Evolutionary conservation across 192 early-diverging fungal genomes (phyloP), one percentile per base, ranked within the genome.

Genomic region (Phlyctochytrium arcticum): DNA sequence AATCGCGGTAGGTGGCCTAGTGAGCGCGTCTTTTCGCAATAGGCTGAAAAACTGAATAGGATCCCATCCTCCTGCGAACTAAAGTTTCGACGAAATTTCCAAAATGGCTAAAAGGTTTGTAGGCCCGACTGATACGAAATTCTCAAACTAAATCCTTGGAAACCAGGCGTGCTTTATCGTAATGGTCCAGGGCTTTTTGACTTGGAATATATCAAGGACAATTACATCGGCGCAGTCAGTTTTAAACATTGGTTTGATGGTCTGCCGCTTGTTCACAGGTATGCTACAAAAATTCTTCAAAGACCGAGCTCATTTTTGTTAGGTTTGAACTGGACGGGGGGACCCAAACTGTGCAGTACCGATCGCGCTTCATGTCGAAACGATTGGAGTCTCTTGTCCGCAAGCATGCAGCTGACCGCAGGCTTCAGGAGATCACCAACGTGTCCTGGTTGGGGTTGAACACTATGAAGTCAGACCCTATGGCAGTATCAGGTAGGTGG

Each of bases 131-230:
- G 39, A 12, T 44, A 2, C 2, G 21, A 44, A 0, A 2, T 19
- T 0, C 39, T 2, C 39, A 44, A 47, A 42, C 31, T 31, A 27
- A 44, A 7, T 23, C 57, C 35, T 1, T 21, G 32, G 3, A n/a
- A n/a, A 12, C 23, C 55, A 67, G 65, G 69, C n/a, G 60, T 54
- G 21, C 42, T 65, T 3, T 70, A 70, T 48, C 60, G 60, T 31
- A 70, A 65, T 50, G 69, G 69, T 17, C 69, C 69, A 8, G 69
- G 69, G 30, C 24, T 70, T 10, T 70, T 70, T 53, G 69, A 70
- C 36, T 42, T 70, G 44, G 69, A 70, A 34, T 65, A 51, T 34
- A 15, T 21, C n/a, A 10, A 37, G 12, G 26, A 56, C 0, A 31
- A 42, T 27, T 10, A 47, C 21, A 27, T 65, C 2, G 15, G 30